Evolutionary conservation across 2,329 filamentous ascomycete species (phyloP).

Genomic region (Helicocarpus griseus): DNA sequence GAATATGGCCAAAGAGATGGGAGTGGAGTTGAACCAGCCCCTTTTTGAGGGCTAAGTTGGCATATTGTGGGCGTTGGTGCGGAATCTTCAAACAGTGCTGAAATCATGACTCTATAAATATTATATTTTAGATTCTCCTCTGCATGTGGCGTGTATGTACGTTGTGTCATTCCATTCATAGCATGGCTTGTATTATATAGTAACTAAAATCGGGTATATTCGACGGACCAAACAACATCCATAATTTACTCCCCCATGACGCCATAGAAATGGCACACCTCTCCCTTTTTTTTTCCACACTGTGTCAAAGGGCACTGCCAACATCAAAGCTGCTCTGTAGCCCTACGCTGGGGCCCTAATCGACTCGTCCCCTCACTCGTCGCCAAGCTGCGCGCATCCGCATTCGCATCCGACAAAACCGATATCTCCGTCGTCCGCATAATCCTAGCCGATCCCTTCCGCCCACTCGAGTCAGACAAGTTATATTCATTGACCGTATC

Average conservation of each 20-base stretch:
- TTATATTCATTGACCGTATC: neutral
- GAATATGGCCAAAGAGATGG: conserved; percentile 80
- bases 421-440: neutral
- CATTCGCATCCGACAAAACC: neutral
- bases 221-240: too few relatives aligned
- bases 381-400: neutral
- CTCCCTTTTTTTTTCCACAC: too few relatives aligned
- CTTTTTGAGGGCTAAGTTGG: conserved; percentile 74
- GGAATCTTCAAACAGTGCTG: too few relatives aligned
- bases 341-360: neutral
- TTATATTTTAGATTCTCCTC: too few relatives aligned
- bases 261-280: too few relatives aligned
- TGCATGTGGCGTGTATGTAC: too few relatives aligned
- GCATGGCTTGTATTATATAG: too few relatives aligned
- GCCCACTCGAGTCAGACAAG: neutral
- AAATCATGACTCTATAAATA: too few relatives aligned
- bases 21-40: conserved; percentile 78
- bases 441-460: neutral
- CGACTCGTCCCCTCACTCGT: neutral
- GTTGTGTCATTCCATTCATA: too few relatives aligned
- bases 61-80: neutral
- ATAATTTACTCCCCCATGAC: too few relatives aligned
- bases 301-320: neutral
- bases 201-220: too few relatives aligned
- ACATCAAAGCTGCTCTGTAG: neutral